Evolutionary conservation across 768 basidiomycete genomes (phyloP), one percentile per base, ranked within the genome.

Genomic region (Agrocybe praecox): DNA sequence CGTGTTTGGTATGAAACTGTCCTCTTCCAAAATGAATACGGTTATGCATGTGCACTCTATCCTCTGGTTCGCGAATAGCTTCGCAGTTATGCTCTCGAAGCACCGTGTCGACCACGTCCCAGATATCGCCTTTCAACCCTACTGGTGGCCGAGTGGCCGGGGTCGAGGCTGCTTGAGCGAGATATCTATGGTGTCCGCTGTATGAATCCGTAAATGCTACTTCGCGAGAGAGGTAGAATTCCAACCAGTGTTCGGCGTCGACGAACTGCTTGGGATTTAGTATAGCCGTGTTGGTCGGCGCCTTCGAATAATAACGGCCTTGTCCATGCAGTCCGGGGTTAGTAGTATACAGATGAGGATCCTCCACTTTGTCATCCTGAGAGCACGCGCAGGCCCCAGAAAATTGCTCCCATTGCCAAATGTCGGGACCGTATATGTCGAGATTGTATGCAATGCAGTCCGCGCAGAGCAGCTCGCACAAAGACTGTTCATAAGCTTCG

Each of bases 361-460:
- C 49, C 49, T 55, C 36, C 33, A 34, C 15, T 36, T 50, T 47
- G 34, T 47, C 53, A 45, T 23, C 32, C 49, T 53, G 53, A 42
- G 64, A 54, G 63, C 83, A 85, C n/a, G 70, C 70, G 62, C 84
- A 85, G 15, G 78, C 73, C 1, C 81, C 74, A 46, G 72, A 75
- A 52, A 82, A 79, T 53, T 80, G 77, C 44, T 80, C 78, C 83
- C 83, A 85, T 46, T 79, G 74, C 65, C 79, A 82, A 9, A 84
- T 70, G 57, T 80, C 76, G 26, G 72, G 71, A 1, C 83, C 83
- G 58, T 78, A 85, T 22, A 85, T 80, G 55, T 83, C 80, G 19
- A 79, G 67, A 62, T 84, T 77, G 64, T 81, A 84, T 18, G 76
- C 71, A 60, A 74, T 70, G 66, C 81, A 83, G 55, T 83, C 77